These are phyloP conservation scores for Dryadomyces quercus-mongolicae DNA, from an alignment of 2,329 filamentous ascomycete species.

Conservation along the genomic window DNA sequence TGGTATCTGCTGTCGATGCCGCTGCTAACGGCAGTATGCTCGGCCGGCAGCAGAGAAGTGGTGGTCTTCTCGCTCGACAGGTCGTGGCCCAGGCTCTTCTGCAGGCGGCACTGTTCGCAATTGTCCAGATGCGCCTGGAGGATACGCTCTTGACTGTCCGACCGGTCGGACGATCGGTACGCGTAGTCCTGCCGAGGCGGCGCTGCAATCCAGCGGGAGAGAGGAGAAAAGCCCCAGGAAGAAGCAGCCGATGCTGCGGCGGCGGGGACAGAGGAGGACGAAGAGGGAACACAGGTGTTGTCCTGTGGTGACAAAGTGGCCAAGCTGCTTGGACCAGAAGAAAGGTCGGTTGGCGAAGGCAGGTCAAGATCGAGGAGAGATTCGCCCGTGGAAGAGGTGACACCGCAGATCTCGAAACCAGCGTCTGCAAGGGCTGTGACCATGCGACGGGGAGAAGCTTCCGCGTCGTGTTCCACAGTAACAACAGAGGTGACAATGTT, in stretches of 20 bases:
- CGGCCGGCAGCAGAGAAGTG: not conserved
- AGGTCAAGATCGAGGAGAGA: not conserved
- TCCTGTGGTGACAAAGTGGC: not conserved
- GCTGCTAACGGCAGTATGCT: not conserved
- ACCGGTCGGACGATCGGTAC: not conserved
- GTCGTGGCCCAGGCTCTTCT: not conserved
- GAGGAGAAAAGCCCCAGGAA: conserved; percentile 7
- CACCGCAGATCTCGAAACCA: conserved; percentile 46
- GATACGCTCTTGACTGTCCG: conserved; percentile 1
- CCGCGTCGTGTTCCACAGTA: conserved; percentile 41
- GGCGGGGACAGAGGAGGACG: not conserved
- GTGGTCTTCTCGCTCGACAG: not conserved
- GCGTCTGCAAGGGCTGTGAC: conserved; percentile 36
- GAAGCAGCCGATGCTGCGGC: too few relatives aligned
- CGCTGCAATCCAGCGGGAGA: conserved; percentile 10
- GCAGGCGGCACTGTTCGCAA: conserved; percentile 27
- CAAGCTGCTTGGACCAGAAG: not conserved
- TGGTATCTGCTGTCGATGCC: not conserved
- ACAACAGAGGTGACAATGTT: conserved; percentile 62
- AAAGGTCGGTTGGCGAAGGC: not conserved
- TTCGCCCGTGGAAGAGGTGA: conserved; percentile 24
- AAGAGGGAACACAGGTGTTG: not conserved
- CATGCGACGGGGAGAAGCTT: conserved; percentile 31
- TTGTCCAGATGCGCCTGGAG: conserved; percentile 26
- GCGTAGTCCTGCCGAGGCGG: not conserved